Base-by-base conservation (phyloP, 179 eudicot species). In the Spergularia azorica region DNA sequence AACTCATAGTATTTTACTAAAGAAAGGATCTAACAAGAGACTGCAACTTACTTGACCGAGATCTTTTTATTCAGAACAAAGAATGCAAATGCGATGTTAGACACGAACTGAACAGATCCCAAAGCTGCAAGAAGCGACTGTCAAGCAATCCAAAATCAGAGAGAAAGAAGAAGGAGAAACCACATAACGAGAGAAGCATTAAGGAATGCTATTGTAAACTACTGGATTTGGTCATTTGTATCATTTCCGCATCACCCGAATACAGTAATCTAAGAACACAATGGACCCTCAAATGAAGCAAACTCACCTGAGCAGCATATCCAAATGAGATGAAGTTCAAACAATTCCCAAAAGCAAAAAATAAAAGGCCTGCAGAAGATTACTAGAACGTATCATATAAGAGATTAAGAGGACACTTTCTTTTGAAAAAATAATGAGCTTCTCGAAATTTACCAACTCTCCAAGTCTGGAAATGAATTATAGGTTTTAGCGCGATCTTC, bases 111-210 rank as follows among this genome's bases (percentile, higher is more conserved):
- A 71, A 95, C 89, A 70, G 98, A 95, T 82, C 98, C 97, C 76
- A 95, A 79, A 71, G 98, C 98, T 60, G 98, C 98, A 84, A 95
- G 98, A 86, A 95, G 96, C 73, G 98, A 95, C 98, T 95, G 95
- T 85, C 83, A 58, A 81, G 70, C 63, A 58, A 71, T 26, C 38
- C 50, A 67, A 57, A 13, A 56, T 71, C 63, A 73, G 74, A 77
- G 59, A 26, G 48, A 26, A 14, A 8, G 15, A 75, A 9, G 16
- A 39, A 6, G 46, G 21, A 21, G 17, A 79, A 59, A 15, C 14
- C 7, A 69, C n/a, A 6, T 17, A 55, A 26, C 0, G 1, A 46
- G 71, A 67, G 9, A 46, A 18, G 61, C 26, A 46, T 39, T 16
- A 60, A 14, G 60, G 11, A 63, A 76, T 72, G 57, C 18, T 48